Conservation (phyloP, 768 basidiomycete species). For the Agaricus blazei region DNA sequence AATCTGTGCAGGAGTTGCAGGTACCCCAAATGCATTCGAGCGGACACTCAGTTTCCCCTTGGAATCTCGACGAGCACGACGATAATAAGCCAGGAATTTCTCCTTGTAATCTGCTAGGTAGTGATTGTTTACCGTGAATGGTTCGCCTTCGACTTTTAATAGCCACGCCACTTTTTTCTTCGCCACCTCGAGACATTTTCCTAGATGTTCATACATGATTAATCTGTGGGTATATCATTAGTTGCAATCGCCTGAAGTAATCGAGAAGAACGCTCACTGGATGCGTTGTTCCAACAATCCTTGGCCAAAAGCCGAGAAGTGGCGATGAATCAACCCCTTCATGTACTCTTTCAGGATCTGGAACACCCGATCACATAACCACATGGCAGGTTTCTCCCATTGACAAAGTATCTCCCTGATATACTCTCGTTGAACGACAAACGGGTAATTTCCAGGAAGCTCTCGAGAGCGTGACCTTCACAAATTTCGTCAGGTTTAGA, state of each 20-base stretch:
- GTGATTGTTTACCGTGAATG: slow-evolving; percentile 48
- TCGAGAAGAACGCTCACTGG: slow-evolving; percentile 17
- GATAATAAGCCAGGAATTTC: slow-evolving; percentile 44
- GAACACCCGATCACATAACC: slow-evolving; percentile 38
- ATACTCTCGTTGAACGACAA: slow-evolving; percentile 48
- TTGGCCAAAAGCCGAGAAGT: slow-evolving; percentile 50
- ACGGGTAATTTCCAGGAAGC: slow-evolving; percentile 63
- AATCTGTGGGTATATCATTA: slow-evolving; percentile 10
- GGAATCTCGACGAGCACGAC: slow-evolving; percentile 29
- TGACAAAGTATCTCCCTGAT: slow-evolving; percentile 38
- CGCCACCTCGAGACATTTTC: slow-evolving; percentile 32
- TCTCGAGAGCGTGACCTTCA: slow-evolving; percentile 67
- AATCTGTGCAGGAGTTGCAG: too few relatives aligned
- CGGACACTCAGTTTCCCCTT: neutral
- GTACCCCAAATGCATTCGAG: too few relatives aligned
- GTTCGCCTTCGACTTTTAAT: slow-evolving; percentile 40
- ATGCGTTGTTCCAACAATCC: slow-evolving; percentile 49
- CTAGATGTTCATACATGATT: slow-evolving; percentile 44
- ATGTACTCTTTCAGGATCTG: slow-evolving; percentile 32
- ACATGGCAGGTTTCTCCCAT: slow-evolving; percentile 45
- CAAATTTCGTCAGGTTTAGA: slow-evolving; percentile 23
- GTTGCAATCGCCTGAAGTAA: neutral
- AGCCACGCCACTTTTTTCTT: slow-evolving; percentile 43
- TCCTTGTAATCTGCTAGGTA: slow-evolving; percentile 41
- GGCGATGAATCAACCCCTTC: slow-evolving; percentile 34